phyloP scores from a whole-genome alignment of 139 green algal species.

The Pleodorina starrii region DNA sequence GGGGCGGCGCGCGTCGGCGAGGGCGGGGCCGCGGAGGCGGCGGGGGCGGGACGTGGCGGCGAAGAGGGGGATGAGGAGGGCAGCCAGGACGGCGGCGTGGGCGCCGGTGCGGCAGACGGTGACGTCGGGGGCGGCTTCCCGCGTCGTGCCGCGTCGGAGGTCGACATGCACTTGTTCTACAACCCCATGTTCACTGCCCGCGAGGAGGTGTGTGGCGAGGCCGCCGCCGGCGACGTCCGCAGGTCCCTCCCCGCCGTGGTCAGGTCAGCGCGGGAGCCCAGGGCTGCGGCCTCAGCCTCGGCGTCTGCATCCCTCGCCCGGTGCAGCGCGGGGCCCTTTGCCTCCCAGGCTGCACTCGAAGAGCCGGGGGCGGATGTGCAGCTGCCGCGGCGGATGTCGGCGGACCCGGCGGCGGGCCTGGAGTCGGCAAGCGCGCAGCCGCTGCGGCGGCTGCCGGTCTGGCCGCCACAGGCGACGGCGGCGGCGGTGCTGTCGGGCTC shows the following conservation, averaged over 20 bases:
- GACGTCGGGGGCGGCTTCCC: not conserved
- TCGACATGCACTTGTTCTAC: slow-evolving; percentile 24
- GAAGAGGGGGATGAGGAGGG: not conserved
- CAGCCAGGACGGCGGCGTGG: not conserved
- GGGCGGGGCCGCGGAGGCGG: not conserved
- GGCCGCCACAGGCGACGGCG: not conserved
- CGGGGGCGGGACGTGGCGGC: not conserved
- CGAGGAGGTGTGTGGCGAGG: not conserved
- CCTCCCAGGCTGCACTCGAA: too few relatives aligned
- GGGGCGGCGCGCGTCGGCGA: not conserved
- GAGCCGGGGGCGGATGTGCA: too few relatives aligned
- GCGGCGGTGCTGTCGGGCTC: not conserved
- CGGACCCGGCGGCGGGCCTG: not conserved
- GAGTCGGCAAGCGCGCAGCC: not conserved
- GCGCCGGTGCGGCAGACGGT: not conserved
- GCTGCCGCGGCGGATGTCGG: not conserved
- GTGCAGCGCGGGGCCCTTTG: too few relatives aligned
- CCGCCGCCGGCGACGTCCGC: not conserved
- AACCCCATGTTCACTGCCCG: slow-evolving; percentile 10
- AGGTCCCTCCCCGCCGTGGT: not conserved
- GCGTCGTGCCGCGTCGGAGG: not conserved
- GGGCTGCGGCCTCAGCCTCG: not conserved
- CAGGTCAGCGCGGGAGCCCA: too few relatives aligned
- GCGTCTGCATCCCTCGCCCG: too few relatives aligned
- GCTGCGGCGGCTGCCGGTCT: not conserved